These are phyloP conservation scores for Lichtheimia hyalospora DNA, from an alignment of 371 early-diverging fungal species.

Conservation along the genomic window DNA sequence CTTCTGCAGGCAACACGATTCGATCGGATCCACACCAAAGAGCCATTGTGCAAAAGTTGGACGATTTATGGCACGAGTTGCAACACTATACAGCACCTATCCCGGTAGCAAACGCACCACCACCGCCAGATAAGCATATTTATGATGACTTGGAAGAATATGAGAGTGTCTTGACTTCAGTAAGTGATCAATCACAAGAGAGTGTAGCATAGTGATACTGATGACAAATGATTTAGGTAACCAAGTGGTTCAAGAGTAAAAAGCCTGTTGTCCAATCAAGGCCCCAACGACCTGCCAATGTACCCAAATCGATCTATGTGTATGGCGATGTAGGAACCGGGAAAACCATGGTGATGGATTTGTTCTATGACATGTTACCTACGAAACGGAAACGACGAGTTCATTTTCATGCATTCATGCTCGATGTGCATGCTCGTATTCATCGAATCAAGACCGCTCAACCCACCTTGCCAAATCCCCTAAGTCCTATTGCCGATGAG, in stretches of 20 bases:
- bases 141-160: constrained; percentile 1
- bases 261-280: not conserved
- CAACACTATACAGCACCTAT: constrained; percentile 17
- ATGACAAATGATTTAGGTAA: not conserved
- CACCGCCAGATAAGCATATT: not conserved
- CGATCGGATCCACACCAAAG: constrained; percentile 24
- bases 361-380: constrained; percentile 80
- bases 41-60: constrained; percentile 20
- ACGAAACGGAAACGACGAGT: constrained; percentile 79
- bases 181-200: not conserved
- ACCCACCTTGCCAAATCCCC: constrained; percentile 61
- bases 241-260: constrained; percentile 5
- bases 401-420: constrained; percentile 96
- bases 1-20: constrained; percentile 11
- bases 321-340: constrained; percentile 89
- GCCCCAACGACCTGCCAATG: not conserved
- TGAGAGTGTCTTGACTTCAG: constrained; percentile 3
- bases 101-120: not conserved
- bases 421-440: constrained; percentile 85
- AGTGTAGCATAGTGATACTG: not conserved
- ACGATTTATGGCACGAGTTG: constrained; percentile 24
- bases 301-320: constrained; percentile 72
- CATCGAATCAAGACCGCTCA: constrained; percentile 68
- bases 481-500: constrained; percentile 81
- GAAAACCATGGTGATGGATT: constrained; percentile 97